Evolutionary conservation across 2,329 filamentous ascomycete genomes (phyloP).

Genomic region (Fusarium graminum): DNA sequence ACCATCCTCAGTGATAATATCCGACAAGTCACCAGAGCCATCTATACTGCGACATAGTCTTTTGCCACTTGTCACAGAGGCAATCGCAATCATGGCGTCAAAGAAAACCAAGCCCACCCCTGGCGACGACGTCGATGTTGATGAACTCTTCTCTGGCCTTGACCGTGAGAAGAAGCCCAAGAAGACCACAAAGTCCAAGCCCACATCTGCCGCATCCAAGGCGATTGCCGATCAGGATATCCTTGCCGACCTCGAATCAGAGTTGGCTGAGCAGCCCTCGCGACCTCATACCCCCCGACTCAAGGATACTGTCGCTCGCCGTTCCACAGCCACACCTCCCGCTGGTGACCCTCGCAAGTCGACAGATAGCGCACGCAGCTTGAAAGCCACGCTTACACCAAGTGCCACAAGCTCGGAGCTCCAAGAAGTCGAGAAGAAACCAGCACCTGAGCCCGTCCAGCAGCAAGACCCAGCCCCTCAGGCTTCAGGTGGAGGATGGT

Average conservation of each 20-base stretch:
- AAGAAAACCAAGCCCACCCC: constrained; percentile 69
- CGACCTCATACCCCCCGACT: constrained; percentile 87
- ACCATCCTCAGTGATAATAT: constrained; percentile 21
- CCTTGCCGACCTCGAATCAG: constrained; percentile 83
- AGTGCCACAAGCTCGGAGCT: constrained; percentile 74
- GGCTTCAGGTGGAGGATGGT: constrained; percentile 79
- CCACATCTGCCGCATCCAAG: constrained; percentile 64
- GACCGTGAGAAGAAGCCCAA: constrained; percentile 65
- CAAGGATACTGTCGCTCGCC: constrained; percentile 62
- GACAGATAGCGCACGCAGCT: constrained; percentile 79
- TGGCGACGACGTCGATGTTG: constrained; percentile 70
- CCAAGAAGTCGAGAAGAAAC: constrained; percentile 68
- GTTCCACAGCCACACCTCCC: constrained; percentile 63
- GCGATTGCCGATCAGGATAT: constrained; percentile 75
- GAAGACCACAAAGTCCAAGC: constrained; percentile 63
- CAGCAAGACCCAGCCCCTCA: constrained; percentile 47
- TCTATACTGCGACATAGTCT: background rate
- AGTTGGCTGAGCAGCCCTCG: constrained; percentile 78
- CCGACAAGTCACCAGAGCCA: background rate
- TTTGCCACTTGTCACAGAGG: constrained; percentile 2
- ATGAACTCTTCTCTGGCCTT: constrained; percentile 75
- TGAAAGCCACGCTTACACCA: constrained; percentile 78
- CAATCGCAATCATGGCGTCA: constrained; percentile 65
- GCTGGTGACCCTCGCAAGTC: constrained; percentile 79
- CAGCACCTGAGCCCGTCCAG: constrained; percentile 59